Evolutionary conservation across 108 stramenopile genomes (phyloP), one percentile per base, ranked within the genome.

Genomic region (Skeletonema menzelii): DNA sequence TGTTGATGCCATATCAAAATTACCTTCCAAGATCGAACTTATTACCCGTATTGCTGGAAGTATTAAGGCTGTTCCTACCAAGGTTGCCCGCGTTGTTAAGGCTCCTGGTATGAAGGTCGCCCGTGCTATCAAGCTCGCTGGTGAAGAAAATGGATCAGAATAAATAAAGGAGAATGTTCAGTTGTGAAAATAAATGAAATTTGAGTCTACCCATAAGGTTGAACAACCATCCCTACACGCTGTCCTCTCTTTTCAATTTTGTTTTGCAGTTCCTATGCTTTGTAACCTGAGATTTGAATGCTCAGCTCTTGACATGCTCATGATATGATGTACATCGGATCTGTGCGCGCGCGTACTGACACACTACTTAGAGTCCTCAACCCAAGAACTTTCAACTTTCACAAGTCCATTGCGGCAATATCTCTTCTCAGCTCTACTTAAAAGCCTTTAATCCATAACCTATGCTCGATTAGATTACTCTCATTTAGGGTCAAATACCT

Each of bases 51-150:
- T 97, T 79, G 97, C 97, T 49, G 92, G 87, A 66, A 77, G 79
- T 27, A 86, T 97, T 85, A 91, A 97, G 62, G 89, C 86, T 68
- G 93, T 96, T n/a, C 97, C 97, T n/a, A 96, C 95, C 65, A 97
- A 95, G 92, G 67, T 97, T 56, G 97, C 93, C 15, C 81, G 93
- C 19, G 97, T 89, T 69, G 85, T 96, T 66, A 93, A 96, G 86
- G 92, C 91, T 37, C 95, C 95, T 15, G 86, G 75, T 66, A 85
- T 83, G 20, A 92, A 96, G 72, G 69, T 93, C 35, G 95, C 95
- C 14, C 79, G 92, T 59, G 95, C 91, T 14, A 93, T 96, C 85
- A 96, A 96, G 84, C 83, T 97, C 32, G 97, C 97, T 10, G 74
- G 82, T 22, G 88, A 82, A 53, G 76, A 82, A 64, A n/a, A n/a